A percentile compares a stretch with the other conserved stretches of the same genome.
These are phyloP conservation scores for Neurospora intermedia DNA, from an alignment of 495 filamentous ascomycete genomes.

Conservation along the genomic window DNA sequence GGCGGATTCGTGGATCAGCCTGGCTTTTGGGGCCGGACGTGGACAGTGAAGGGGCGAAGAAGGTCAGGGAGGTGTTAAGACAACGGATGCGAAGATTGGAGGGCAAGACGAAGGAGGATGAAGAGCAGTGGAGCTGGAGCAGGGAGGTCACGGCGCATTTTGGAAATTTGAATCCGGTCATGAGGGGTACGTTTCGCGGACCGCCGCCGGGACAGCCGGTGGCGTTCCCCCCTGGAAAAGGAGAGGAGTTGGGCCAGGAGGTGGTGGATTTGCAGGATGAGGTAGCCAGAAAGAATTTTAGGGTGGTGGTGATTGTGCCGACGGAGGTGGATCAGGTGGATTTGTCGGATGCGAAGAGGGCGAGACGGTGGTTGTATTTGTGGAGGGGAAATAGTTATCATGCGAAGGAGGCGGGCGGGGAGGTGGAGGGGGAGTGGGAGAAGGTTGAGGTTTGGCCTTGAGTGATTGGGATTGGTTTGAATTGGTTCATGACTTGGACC, in stretches of 20 bases:
- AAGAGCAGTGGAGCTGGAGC: conserved; percentile 51
- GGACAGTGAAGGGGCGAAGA: conserved; percentile 37
- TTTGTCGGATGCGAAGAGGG: conserved; percentile 51
- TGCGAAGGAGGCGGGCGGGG: conserved; percentile 22
- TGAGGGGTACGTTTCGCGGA: conserved; percentile 67
- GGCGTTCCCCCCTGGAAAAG: conserved; percentile 30
- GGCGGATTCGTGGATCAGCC: conserved; percentile 70
- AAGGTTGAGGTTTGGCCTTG: conserved; percentile 76
- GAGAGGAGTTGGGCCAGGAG: conserved; percentile 52
- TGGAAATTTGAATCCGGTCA: conserved; percentile 67
- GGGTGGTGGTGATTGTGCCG: conserved; percentile 74
- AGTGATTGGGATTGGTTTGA: background rate
- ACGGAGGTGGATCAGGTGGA: conserved; percentile 71
- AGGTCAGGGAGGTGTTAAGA: conserved; percentile 35
- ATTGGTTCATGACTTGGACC: background rate
- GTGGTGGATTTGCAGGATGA: conserved; percentile 57
- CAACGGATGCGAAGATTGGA: conserved; percentile 32
- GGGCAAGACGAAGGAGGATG: conserved; percentile 10
- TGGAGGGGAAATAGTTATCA: conserved; percentile 30
- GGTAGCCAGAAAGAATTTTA: conserved; percentile 66
- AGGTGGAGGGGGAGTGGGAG: conserved; percentile 52
- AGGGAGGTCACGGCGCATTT: conserved; percentile 74
- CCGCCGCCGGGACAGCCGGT: conserved; percentile 62
- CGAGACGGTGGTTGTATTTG: conserved; percentile 57
- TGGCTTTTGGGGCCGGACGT: conserved; percentile 52